Conservation (phyloP, 495 filamentous ascomycete genomes). For the Penicillium samsonianum region DNA sequence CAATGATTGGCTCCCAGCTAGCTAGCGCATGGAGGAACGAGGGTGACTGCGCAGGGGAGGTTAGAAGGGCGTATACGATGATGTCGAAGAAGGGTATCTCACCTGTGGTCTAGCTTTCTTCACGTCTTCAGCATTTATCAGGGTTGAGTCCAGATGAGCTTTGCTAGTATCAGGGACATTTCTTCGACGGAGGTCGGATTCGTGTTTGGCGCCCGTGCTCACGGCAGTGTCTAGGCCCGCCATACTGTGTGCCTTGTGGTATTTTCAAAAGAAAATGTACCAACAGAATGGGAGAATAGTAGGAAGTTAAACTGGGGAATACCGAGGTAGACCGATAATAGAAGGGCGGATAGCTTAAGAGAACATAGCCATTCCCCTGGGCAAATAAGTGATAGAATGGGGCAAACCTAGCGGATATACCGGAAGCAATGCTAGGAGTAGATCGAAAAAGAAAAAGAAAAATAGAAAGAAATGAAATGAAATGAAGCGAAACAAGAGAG, state of each 20-base stretch:
- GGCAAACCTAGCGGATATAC: conserved; percentile 11
- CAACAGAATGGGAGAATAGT: background rate
- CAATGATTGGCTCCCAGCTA: conserved; percentile 83
- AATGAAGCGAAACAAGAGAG: conserved; percentile 11
- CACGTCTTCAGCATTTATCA: conserved; percentile 52
- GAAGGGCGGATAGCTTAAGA: conserved; percentile 13
- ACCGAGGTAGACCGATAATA: conserved; percentile 12
- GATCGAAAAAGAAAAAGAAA: conserved; percentile 1
- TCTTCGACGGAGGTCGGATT: conserved; percentile 71
- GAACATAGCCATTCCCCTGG: conserved; percentile 17
- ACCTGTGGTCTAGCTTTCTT: conserved; percentile 60
- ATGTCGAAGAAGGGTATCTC: conserved; percentile 6
- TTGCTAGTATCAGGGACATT: conserved; percentile 61
- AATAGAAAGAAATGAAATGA: conserved; percentile 13
- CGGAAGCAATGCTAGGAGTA: conserved; percentile 6
- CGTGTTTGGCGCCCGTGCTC: conserved; percentile 66
- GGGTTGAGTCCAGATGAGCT: conserved; percentile 32
- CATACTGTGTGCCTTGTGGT: conserved; percentile 25
- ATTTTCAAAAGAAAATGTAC: background rate
- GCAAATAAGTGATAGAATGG: conserved; percentile 11
- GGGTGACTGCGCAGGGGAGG: conserved; percentile 25
- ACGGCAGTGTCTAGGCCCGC: conserved; percentile 40
- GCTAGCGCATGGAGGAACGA: conserved; percentile 64
- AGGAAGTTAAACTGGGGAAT: background rate
- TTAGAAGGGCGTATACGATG: background rate